Percentiles rank a stretch among this genome's conserved stretches.
Evolutionary conservation across 139 green algal species (phyloP).

Genomic region (Zygnema circumcarinatum): DNA sequence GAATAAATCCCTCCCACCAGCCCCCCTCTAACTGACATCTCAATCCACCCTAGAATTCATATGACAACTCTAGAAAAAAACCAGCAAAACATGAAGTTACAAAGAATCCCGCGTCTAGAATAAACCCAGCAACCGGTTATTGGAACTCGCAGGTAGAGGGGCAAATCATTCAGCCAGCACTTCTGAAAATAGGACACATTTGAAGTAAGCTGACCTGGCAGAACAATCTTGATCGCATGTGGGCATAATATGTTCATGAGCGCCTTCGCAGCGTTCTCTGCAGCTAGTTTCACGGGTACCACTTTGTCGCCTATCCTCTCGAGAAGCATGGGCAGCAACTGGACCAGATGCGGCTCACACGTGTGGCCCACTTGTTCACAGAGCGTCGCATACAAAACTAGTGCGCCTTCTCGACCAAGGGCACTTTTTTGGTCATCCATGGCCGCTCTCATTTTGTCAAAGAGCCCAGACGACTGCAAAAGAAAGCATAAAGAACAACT

Average conservation of each 20-base stretch:
- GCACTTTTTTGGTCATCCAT: not conserved
- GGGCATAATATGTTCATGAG: slow-evolving; percentile 36
- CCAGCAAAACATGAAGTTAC: no score
- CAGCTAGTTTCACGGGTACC: slow-evolving; percentile 21
- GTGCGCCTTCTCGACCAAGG: slow-evolving; percentile 15
- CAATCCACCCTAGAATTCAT: no score
- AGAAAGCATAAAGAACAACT: slow-evolving; percentile 15
- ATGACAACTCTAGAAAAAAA: no score
- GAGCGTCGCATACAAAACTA: slow-evolving; percentile 14
- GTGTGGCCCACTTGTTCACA: not conserved
- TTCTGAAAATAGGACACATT: not conserved
- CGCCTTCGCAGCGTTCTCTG: slow-evolving; percentile 39
- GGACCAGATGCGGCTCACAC: slow-evolving; percentile 28
- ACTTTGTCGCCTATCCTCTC: slow-evolving; percentile 35
- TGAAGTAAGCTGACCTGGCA: slow-evolving; percentile 24
- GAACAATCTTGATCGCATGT: slow-evolving; percentile 38
- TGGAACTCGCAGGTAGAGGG: no score
- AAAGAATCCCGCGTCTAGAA: no score
- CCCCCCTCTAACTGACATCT: no score
- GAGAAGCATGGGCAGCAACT: slow-evolving; percentile 21
- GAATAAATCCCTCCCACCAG: no score
- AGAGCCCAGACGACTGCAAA: not conserved
- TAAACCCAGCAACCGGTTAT: no score
- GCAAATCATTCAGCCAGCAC: no score
- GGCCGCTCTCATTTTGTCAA: not conserved